These are phyloP conservation scores for Pleurotus platypus DNA, from an alignment of 768 basidiomycete species.

Conservation along the genomic window DNA sequence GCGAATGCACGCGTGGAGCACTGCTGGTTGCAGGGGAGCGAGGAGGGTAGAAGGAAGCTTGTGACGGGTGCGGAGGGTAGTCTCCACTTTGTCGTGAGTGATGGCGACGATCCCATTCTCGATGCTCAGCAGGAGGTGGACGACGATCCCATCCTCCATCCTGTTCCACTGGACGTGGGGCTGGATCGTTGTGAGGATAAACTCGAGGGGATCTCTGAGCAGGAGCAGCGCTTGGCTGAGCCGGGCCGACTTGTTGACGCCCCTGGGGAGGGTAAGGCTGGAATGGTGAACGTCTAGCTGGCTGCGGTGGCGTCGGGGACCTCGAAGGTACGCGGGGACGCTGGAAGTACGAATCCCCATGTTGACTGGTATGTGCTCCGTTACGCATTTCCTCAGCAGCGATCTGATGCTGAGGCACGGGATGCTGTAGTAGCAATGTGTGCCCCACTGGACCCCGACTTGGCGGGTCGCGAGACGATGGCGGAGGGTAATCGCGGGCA, in stretches of 20 bases:
- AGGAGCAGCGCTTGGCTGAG: constrained; percentile 37
- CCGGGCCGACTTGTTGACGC: constrained; percentile 50
- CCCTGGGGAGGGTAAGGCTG: constrained; percentile 41
- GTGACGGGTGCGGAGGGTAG: constrained; percentile 31
- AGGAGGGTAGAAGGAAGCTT: constrained; percentile 32
- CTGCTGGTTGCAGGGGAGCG: constrained; percentile 16
- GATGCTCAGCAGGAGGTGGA: constrained; percentile 11
- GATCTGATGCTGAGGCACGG: constrained; percentile 56
- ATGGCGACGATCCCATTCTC: constrained; percentile 31
- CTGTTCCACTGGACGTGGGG: constrained; percentile 33
- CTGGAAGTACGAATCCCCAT: constrained; percentile 54
- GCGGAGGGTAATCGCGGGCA: constrained; percentile 47
- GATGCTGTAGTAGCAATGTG: constrained; percentile 63
- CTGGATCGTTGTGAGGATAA: constrained; percentile 47
- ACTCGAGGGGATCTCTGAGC: constrained; percentile 60
- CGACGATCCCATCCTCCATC: constrained; percentile 56
- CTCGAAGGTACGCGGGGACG: constrained; percentile 48
- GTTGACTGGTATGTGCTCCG: constrained; percentile 34
- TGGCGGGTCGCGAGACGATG: constrained; percentile 37
- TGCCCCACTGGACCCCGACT: constrained; percentile 54
- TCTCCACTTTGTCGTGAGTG: constrained; percentile 41
- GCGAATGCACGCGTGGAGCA: constrained; percentile 38
- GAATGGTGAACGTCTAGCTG: constrained; percentile 38
- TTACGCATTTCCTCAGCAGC: constrained; percentile 50
- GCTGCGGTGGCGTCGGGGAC: constrained; percentile 57